Conservation (phyloP, 2,329 filamentous ascomycete species). For the Sodiomyces alkalinus region DNA sequence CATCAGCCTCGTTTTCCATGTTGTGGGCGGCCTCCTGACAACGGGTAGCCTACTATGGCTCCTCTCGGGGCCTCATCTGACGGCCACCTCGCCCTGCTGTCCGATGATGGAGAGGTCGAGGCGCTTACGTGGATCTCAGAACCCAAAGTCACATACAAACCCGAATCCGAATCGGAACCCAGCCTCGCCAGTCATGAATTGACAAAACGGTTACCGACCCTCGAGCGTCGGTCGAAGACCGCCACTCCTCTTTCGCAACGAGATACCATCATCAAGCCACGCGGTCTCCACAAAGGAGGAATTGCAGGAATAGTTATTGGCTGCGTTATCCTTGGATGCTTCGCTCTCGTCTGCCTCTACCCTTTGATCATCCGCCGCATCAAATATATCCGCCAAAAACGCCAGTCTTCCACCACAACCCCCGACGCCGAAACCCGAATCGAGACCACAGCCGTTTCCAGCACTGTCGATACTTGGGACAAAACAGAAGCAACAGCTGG, state of each 20-base stretch:
- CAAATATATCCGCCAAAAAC: slow-evolving; percentile 14
- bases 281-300: slow-evolving; percentile 15
- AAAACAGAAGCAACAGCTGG: neutral
- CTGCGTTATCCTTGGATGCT: slow-evolving; percentile 15
- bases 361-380: slow-evolving; percentile 20
- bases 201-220: too few relatives aligned
- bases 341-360: slow-evolving; percentile 22
- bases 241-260: too few relatives aligned
- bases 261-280: slow-evolving; percentile 16
- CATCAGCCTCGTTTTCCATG: too few relatives aligned
- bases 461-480: too few relatives aligned
- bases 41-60: slow-evolving; percentile 8
- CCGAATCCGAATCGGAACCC: neutral
- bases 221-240: too few relatives aligned
- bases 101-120: slow-evolving; percentile 8
- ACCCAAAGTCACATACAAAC: neutral
- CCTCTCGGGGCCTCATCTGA: slow-evolving; percentile 9
- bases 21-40: slow-evolving; percentile 6
- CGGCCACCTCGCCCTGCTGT: slow-evolving; percentile 7
- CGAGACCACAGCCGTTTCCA: too few relatives aligned
- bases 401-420: neutral
- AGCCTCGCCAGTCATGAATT: slow-evolving; percentile 9
- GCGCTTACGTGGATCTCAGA: too few relatives aligned
- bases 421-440: slow-evolving; percentile 9
- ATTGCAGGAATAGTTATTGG: slow-evolving; percentile 23